phyloP scores from a whole-genome alignment of 2,329 filamentous ascomycete genomes.

The Aspergillus sp. region DNA sequence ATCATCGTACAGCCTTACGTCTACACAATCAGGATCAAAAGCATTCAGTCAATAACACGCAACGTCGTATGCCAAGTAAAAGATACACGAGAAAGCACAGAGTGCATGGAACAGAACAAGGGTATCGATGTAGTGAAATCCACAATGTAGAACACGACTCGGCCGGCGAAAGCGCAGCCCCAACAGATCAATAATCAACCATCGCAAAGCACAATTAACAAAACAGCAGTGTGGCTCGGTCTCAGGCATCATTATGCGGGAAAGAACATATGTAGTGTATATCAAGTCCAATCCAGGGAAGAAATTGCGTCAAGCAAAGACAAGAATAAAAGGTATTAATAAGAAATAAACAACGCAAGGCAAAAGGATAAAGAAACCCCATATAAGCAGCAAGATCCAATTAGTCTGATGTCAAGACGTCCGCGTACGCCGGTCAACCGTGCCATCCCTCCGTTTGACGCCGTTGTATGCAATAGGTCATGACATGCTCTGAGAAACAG shows the following conservation, averaged over 20 bases:
- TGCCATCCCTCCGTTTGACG: conserved; percentile 24
- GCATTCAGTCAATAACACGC: too few relatives aligned
- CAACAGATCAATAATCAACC: conserved; percentile 6
- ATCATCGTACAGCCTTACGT: not conserved
- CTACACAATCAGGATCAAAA: not conserved
- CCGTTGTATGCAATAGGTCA: conserved; percentile 25
- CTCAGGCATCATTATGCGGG: conserved; percentile 11
- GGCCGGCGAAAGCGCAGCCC: not conserved
- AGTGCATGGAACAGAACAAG: conserved; percentile 24
- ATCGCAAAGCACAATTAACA: conserved; percentile 10
- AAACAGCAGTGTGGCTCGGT: conserved; percentile 6
- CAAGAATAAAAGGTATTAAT: not conserved
- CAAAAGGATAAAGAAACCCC: not conserved
- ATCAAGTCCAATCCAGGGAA: not conserved
- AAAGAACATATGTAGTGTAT: not conserved
- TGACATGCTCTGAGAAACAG: conserved; percentile 18
- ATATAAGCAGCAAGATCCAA: not conserved
- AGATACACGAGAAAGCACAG: conserved; percentile 9
- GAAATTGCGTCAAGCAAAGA: not conserved
- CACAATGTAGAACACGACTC: conserved; percentile 3
- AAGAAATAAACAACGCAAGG: not conserved
- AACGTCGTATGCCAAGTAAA: conserved; percentile 1
- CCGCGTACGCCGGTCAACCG: conserved; percentile 46
- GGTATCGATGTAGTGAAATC: conserved; percentile 33
- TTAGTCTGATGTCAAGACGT: conserved; percentile 18